Percentiles rank a stretch among this genome's conserved stretches.
phyloP scores from a whole-genome alignment of 352 stramenopile species.

The Phytophthora brassicae region DNA sequence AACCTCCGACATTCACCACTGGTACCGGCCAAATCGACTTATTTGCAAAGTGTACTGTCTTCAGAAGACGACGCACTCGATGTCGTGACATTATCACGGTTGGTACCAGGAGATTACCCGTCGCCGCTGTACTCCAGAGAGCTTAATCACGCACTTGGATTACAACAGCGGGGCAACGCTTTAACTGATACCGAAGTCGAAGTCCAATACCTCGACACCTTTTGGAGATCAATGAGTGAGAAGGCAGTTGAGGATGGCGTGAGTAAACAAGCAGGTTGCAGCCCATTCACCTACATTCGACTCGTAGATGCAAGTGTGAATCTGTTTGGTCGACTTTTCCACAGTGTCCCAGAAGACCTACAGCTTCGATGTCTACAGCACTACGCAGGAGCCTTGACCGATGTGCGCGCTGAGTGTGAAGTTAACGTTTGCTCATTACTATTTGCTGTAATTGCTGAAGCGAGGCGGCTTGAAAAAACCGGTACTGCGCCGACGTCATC shows the following conservation, averaged over 20 bases:
- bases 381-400: slow-evolving; percentile 61
- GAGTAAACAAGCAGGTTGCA: slow-evolving; percentile 48
- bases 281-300: slow-evolving; percentile 78
- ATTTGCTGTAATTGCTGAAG: slow-evolving; percentile 65
- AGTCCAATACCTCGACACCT: slow-evolving; percentile 81
- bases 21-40: slow-evolving; percentile 62
- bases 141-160: slow-evolving; percentile 72
- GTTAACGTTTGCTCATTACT: slow-evolving; percentile 81
- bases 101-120: slow-evolving; percentile 65
- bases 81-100: slow-evolving; percentile 50
- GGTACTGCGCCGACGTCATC: slow-evolving; percentile 12
- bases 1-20: slow-evolving; percentile 62
- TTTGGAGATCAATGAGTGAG: slow-evolving; percentile 52
- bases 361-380: slow-evolving; percentile 84
- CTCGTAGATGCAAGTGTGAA: slow-evolving; percentile 79
- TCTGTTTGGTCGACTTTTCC: slow-evolving; percentile 78
- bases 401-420: slow-evolving; percentile 63
- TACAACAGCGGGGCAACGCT: slow-evolving; percentile 70
- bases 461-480: slow-evolving; percentile 35
- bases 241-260: slow-evolving; percentile 28
- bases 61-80: slow-evolving; percentile 61
- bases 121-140: slow-evolving; percentile 71
- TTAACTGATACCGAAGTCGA: slow-evolving; percentile 85
- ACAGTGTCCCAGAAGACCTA: slow-evolving; percentile 80
- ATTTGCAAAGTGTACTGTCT: slow-evolving; percentile 59